These are phyloP conservation scores for Solanum gracilifrons DNA, from an alignment of 257 asterid genomes.

Conservation along the genomic window DNA sequence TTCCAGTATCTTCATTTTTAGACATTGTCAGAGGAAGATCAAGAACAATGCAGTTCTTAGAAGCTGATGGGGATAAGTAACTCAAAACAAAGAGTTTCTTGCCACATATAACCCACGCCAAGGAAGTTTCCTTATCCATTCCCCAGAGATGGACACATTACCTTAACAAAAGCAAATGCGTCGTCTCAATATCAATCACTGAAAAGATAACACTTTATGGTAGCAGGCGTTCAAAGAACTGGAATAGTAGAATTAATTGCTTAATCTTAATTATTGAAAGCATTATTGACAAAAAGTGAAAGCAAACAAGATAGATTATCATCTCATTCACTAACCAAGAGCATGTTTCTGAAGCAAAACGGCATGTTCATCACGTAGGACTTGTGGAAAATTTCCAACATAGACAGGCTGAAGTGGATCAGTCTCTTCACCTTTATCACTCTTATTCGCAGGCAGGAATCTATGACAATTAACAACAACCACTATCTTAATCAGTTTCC, in stretches of 20 bases:
- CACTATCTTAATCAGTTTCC: too few relatives aligned
- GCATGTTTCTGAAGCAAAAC: slow-evolving; percentile 27
- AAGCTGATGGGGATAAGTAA: slow-evolving; percentile 44
- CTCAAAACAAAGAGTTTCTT: slow-evolving; percentile 65
- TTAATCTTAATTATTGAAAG: too few relatives aligned
- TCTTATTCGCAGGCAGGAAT: too few relatives aligned
- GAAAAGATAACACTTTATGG: too few relatives aligned
- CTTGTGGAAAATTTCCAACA: too few relatives aligned
- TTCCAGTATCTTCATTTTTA: slow-evolving; percentile 27
- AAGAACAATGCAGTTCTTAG: slow-evolving; percentile 47
- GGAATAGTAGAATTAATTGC: too few relatives aligned
- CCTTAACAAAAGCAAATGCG: slow-evolving; percentile 31
- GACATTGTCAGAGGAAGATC: slow-evolving; percentile 39
- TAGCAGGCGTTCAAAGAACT: too few relatives aligned
- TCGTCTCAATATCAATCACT: neutral
- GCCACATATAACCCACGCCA: slow-evolving; percentile 69
- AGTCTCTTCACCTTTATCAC: too few relatives aligned
- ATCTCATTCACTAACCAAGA: slow-evolving; percentile 44
- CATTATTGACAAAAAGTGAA: neutral
- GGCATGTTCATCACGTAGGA: too few relatives aligned
- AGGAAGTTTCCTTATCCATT: slow-evolving; percentile 66
- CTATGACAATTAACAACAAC: too few relatives aligned
- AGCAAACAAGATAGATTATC: neutral
- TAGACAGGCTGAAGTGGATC: too few relatives aligned
- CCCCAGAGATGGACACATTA: slow-evolving; percentile 56